Evolutionary conservation across 495 filamentous ascomycete genomes (phyloP).

Genomic region (Penicillium waksmanii): DNA sequence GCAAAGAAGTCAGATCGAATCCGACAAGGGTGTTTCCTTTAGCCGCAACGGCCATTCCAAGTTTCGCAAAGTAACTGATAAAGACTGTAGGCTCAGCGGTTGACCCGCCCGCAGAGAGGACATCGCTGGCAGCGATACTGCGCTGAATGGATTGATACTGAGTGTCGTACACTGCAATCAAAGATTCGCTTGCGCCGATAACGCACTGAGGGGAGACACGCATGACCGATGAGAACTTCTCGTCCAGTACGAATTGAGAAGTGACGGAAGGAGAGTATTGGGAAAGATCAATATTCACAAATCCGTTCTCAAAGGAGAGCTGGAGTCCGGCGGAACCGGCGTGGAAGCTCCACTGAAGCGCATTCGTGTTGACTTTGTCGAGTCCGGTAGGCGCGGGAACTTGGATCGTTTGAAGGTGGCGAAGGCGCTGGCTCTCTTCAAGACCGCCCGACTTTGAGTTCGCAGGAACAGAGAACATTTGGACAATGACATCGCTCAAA

Average conservation of each 20-base stretch:
- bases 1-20: slow-evolving; percentile 65
- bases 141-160: slow-evolving; percentile 66
- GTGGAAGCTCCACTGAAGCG: slow-evolving; percentile 51
- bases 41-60: slow-evolving; percentile 64
- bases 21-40: slow-evolving; percentile 59
- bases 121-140: slow-evolving; percentile 51
- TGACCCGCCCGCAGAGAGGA: slow-evolving; percentile 35
- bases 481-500: slow-evolving; percentile 42
- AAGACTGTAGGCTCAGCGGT: slow-evolving; percentile 39
- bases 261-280: slow-evolving; percentile 47
- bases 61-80: slow-evolving; percentile 63
- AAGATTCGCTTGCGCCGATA: slow-evolving; percentile 48
- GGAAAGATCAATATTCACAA: slow-evolving; percentile 50
- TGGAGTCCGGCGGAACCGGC: slow-evolving; percentile 46
- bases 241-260: slow-evolving; percentile 47
- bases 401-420: slow-evolving; percentile 43
- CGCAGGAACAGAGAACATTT: slow-evolving; percentile 48
- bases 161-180: slow-evolving; percentile 64
- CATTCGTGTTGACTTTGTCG: slow-evolving; percentile 27
- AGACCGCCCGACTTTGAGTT: slow-evolving; percentile 17
- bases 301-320: slow-evolving; percentile 48
- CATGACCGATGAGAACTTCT: slow-evolving; percentile 50
- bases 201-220: slow-evolving; percentile 49
- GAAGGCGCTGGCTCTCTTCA: slow-evolving; percentile 42
- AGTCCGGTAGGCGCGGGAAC: slow-evolving; percentile 37